Base-by-base conservation (phyloP, 2,329 filamentous ascomycete genomes). In the Fusarium succisae region DNA sequence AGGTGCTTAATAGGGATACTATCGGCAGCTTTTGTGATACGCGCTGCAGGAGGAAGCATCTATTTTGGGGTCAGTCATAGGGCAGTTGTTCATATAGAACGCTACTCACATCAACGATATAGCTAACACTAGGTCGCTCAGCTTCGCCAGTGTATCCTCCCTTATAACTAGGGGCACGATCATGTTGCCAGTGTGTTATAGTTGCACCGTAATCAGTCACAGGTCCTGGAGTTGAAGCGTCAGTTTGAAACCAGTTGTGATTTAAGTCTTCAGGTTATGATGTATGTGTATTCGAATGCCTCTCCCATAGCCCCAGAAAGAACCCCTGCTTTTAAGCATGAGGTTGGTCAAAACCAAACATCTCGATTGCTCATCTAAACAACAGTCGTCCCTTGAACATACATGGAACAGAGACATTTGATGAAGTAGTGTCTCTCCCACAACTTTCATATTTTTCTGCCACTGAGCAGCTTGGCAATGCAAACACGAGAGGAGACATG, bases 201-300 rank as follows among this genome's bases (percentile, higher is more conserved):
- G 94, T 96, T 30, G 95, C 92, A 79, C 94, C 93, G 88, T 98
- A 98, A 83, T 98, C 95, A 50, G 95, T 98, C 20, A 97, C 94
- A 50, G 95, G 93, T 73, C 95, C 94, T 97, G 71, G 37, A 56
- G 64, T 62, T 60, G 20, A 57, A 43, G 38, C 14, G 62, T 76
- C 58, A 81, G 78, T 69, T 60, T 45, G 61, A 44, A 58, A 72
- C 69, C 37, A 63, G 63, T 35, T 62, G 22, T 64, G 70, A 45
- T 67, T 58, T 39, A 44, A 55, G 28, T 67, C 53, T 30, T 66
- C 59, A 15, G 17, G 45, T 65, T 62, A 67, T 69, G 37, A 32
- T 64, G 45, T 39, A 39, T 26, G 24, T 17, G 43, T 28, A 47
- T 22, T 30, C 47, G n/a, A 24, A 32, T n/a, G 26, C 22, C n/a